Conservation (phyloP, 139 green algal genomes). For the Auxenochlorella pyrenoidosa region DNA sequence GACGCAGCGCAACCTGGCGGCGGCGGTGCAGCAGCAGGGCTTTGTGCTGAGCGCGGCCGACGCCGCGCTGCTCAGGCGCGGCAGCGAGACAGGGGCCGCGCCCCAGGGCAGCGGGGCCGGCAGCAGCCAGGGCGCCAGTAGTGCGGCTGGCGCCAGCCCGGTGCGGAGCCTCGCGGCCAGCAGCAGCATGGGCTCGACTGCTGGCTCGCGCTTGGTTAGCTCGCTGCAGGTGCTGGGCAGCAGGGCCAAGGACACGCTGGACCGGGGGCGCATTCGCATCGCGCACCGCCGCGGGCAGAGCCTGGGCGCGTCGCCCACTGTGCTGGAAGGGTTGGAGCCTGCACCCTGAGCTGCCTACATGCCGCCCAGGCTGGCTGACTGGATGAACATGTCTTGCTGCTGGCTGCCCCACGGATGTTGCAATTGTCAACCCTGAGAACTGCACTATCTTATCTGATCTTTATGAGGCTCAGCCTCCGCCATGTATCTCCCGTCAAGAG, state of each 20-base stretch:
- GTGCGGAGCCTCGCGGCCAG: too few relatives aligned
- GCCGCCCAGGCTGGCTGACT: background rate
- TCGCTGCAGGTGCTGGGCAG: background rate
- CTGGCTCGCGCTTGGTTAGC: slow-evolving; percentile 1
- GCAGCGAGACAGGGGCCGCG: background rate
- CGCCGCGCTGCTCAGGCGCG: background rate
- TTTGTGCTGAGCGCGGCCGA: slow-evolving; percentile 29
- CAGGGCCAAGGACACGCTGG: slow-evolving; percentile 15
- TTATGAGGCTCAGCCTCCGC: background rate
- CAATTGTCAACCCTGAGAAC: background rate
- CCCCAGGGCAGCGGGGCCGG: background rate
- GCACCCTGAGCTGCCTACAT: background rate
- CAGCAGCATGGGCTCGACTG: background rate
- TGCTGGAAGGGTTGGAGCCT: background rate
- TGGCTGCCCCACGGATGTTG: background rate
- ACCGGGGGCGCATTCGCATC: slow-evolving; percentile 26
- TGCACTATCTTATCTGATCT: background rate
- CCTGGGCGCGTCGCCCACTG: background rate
- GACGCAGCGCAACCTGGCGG: slow-evolving; percentile 36
- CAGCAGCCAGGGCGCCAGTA: background rate
- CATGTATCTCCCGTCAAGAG: background rate
- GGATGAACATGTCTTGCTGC: too few relatives aligned
- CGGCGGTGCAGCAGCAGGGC: slow-evolving; percentile 29
- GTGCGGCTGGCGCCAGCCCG: background rate
- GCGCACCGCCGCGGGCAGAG: slow-evolving; percentile 15